A percentile compares a stretch with the other conserved stretches of the same genome.
Conservation (phyloP, 768 basidiomycete species). For the Russula foetens region DNA sequence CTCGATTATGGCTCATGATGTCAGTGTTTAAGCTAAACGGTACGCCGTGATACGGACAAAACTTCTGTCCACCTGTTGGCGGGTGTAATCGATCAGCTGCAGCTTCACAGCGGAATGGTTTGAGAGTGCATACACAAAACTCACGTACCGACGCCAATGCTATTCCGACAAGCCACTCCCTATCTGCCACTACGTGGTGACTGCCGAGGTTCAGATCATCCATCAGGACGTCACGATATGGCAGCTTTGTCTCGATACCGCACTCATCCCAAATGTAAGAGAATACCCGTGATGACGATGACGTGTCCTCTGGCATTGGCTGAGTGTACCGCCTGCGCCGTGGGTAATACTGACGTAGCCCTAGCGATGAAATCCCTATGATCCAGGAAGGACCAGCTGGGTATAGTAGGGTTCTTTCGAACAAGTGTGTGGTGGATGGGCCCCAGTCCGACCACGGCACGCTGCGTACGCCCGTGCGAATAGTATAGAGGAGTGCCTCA, state of each 20-base stretch:
- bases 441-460: not conserved
- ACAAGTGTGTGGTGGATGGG: not conserved
- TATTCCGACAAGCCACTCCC: too few species aligned
- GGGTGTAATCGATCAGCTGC: too few species aligned
- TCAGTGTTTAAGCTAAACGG: too few species aligned
- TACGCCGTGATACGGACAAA: too few species aligned
- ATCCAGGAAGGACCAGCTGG: slow-evolving; percentile 1
- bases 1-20: too few species aligned
- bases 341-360: not conserved
- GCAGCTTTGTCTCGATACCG: not conserved
- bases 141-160: not conserved
- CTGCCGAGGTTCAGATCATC: not conserved
- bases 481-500: not conserved
- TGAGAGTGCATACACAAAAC: too few species aligned
- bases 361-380: not conserved
- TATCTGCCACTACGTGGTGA: not conserved
- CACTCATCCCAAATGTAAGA: not conserved
- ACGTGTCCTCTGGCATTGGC: not conserved
- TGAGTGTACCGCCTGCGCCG: not conserved
- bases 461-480: not conserved
- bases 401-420: not conserved
- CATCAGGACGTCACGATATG: not conserved
- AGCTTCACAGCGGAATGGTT: too few species aligned
- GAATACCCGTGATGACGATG: not conserved
- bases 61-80: too few species aligned